Percentiles rank a stretch among this genome's conserved stretches.
These are phyloP conservation scores for Fusarium sp. DNA, from an alignment of 2,329 filamentous ascomycete species.

Conservation along the genomic window DNA sequence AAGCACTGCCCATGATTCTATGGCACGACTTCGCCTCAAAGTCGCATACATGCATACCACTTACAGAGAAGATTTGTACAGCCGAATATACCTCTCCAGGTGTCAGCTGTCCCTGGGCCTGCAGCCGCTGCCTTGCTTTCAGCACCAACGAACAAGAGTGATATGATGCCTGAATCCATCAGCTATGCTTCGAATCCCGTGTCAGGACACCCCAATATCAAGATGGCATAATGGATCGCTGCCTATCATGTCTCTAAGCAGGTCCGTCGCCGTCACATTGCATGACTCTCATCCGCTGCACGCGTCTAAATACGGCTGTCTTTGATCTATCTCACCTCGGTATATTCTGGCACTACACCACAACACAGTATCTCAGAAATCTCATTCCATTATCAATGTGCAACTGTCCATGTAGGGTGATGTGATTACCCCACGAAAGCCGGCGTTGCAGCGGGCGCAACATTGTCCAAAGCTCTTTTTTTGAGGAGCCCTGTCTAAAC, in stretches of 20 bases:
- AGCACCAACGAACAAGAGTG: slow-evolving; percentile 10
- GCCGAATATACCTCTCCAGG: slow-evolving; percentile 4
- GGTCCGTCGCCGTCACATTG: slow-evolving; percentile 24
- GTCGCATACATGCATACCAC: slow-evolving; percentile 16
- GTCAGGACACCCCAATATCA: slow-evolving; percentile 15
- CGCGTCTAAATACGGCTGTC: slow-evolving; percentile 19
- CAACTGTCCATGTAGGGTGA: slow-evolving; percentile 15
- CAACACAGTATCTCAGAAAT: slow-evolving; percentile 11
- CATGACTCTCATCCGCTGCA: slow-evolving; percentile 24
- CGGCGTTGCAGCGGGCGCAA: slow-evolving; percentile 36
- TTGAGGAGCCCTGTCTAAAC: not conserved
- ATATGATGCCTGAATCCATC: slow-evolving; percentile 14
- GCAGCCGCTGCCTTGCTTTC: slow-evolving; percentile 14
- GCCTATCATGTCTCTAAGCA: slow-evolving; percentile 24
- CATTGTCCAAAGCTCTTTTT: slow-evolving; percentile 7
- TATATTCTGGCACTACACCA: slow-evolving; percentile 5
- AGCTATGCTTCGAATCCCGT: slow-evolving; percentile 24
- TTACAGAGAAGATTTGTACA: slow-evolving; percentile 1
- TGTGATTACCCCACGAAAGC: slow-evolving; percentile 36
- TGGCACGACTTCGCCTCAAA: slow-evolving; percentile 17
- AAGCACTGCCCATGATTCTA: not conserved
- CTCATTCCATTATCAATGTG: slow-evolving; percentile 14
- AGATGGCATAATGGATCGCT: slow-evolving; percentile 8
- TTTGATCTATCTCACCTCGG: slow-evolving; percentile 7
- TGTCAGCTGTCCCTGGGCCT: slow-evolving; percentile 26